Evolutionary conservation across 2,329 filamentous ascomycete genomes (phyloP).

Genomic region (Hymenoscyphus fructigenus): DNA sequence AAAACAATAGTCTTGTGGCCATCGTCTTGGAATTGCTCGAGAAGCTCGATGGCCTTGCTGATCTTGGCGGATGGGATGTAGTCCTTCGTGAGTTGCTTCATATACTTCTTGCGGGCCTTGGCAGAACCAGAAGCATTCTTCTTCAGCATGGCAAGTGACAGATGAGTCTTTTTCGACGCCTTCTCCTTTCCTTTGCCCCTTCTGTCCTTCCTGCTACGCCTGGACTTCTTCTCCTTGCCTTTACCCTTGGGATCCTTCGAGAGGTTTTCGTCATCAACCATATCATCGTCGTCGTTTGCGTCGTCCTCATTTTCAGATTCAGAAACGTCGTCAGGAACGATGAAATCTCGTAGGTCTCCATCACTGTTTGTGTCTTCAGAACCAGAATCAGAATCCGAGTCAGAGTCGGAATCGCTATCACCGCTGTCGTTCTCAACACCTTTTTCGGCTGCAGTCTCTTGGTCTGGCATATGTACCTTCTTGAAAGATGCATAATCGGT

Average conservation of each 20-base stretch:
- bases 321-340: constrained; percentile 49
- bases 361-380: constrained; percentile 36
- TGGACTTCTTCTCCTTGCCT: constrained; percentile 40
- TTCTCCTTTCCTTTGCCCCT: constrained; percentile 39
- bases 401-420: constrained; percentile 30
- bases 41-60: constrained; percentile 64
- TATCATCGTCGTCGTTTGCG: constrained; percentile 34
- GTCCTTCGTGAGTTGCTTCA: constrained; percentile 70
- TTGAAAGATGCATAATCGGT: constrained; percentile 75
- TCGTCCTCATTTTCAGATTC: constrained; percentile 30
- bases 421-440: constrained; percentile 24
- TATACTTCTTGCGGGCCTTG: constrained; percentile 63
- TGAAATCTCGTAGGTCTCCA: constrained; percentile 52
- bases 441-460: constrained; percentile 18
- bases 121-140: constrained; percentile 63
- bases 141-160: constrained; percentile 64
- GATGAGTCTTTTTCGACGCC: constrained; percentile 36
- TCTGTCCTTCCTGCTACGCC: constrained; percentile 37
- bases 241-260: constrained; percentile 38
- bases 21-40: constrained; percentile 44
- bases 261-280: constrained; percentile 31
- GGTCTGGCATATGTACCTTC: constrained; percentile 59
- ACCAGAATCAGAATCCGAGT: constrained; percentile 25
- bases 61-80: constrained; percentile 78
- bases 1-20: constrained; percentile 80